Base-by-base conservation (phyloP, 768 basidiomycete species). In the Podaxis sp. region DNA sequence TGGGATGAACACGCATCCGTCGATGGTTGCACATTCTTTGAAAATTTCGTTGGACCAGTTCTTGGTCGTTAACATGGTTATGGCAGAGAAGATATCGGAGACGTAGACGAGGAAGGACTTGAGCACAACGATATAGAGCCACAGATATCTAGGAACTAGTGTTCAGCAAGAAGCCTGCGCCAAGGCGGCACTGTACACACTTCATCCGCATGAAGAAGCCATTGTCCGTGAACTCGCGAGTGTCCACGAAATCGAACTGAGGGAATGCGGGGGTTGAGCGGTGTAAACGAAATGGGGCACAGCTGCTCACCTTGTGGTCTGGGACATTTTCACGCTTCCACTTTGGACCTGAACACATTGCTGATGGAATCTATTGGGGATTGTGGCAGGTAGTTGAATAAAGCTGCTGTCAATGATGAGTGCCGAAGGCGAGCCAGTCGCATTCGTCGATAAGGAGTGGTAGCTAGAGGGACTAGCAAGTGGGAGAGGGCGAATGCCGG, bases 281-380 rank as follows among this genome's bases (percentile, higher is more conserved):
- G 10, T 38, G 18, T 27, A 38, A 36, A 38, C 16, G 38, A 35
- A n/a, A 37, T 46, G 18, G 55, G 28, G 16, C 42, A 47, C 32
- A 56, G 46, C 11, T 59, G 63, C 79, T 58, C 63, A 94, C 96
- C 84, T 98, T 99, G 77, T 98, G 97, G 77, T 98, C 97, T 57
- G 91, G 93, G 48, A 98, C 95, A 67, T 91, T 84, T 81, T 98
- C 97, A 70, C 95, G 84, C 80, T 98, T 98, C 97, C 95, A 97
- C 66, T 91, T 86, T 46, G 89, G 80, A 68, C 87, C 91, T 66
- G 87, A 84, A 84, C 75, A 74, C 70, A 72, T 72, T n/a, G 85
- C 88, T 50, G 60, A 61, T 40, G 61, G 63, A 61, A 40, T 62
- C 64, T 62, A 64, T 63, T 71, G 54, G 59, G 63, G 67, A 65